Evolutionary conservation across 2,329 filamentous ascomycete genomes (phyloP), one percentile per base, ranked within the genome.

Genomic region (Trichoderma citrinoviride): DNA sequence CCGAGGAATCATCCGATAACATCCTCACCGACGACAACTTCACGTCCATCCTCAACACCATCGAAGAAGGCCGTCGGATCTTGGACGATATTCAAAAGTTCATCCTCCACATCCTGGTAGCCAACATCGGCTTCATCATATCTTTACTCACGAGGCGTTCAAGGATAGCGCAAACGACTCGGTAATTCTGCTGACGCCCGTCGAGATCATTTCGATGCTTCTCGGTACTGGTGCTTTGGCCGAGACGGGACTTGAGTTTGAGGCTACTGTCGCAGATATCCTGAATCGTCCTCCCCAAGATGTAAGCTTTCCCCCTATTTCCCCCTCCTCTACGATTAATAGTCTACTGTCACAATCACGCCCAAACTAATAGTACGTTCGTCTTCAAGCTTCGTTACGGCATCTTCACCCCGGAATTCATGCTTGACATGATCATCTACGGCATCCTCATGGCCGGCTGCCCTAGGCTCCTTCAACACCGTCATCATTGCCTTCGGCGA

Each of bases 81-180:
- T 90, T 90, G 70, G 87, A 90, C 72, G 90, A 90, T 70, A 89
- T 90, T 64, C 87, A 90, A 70, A 90, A 89, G 68, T 90, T 90
- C 71, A 85, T 90, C 23, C 81, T 90, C 2, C 87, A 88, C 72
- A 78, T 90, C 15, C 79, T 90, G 21, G 84, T 86, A 1, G 82
- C 88, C 68, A 91, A 91, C 66, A 84, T 91, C 50, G 87, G 86
- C 1, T 85, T 90, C 67, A 89, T 88, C 1, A 82, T 83, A 61
- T 85, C 85, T 0, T 79, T 92, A 8, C 83, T 92, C 7, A 84
- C 90, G 46, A 88, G 3, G 84, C 80, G 0, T 91, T 90, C 79
- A 90, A 91, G 75, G 89, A 91, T 69, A 68, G 73, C 0, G 78
- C 78, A n/a, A 79, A 81, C 2, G 80, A 89, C 27, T 91, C 88